Evolutionary conservation across 1,284 basidiomycete genomes (phyloP).

Genomic region (Pseudozyma tsukubaensis): DNA sequence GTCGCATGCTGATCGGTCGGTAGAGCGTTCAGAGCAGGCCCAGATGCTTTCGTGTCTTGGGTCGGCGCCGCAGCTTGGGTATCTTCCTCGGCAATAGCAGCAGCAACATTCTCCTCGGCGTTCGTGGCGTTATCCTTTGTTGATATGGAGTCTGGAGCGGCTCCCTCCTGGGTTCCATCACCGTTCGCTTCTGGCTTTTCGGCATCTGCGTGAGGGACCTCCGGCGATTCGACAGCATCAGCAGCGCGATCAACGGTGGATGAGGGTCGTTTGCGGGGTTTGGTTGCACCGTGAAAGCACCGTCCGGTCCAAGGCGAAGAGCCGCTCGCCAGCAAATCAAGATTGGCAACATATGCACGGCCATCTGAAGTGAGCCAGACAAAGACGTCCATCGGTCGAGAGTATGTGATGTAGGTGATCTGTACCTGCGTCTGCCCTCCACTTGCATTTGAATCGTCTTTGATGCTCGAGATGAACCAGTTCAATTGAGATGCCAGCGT

Average conservation of each 20-base stretch:
- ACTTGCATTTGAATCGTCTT: not conserved
- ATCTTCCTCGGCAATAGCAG: not conserved
- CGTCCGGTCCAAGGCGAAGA: slow-evolving; percentile 46
- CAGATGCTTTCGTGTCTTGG: too few relatives aligned
- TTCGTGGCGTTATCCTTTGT: not conserved
- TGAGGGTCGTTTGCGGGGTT: slow-evolving; percentile 24
- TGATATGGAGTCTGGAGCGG: not conserved
- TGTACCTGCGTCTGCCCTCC: slow-evolving; percentile 12
- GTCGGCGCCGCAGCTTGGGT: too few relatives aligned
- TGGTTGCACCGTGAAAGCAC: slow-evolving; percentile 49
- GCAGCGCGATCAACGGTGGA: slow-evolving; percentile 7
- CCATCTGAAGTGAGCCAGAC: slow-evolving; percentile 64
- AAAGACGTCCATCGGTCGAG: slow-evolving; percentile 60
- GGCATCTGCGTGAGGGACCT: not conserved
- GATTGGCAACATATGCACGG: slow-evolving; percentile 49
- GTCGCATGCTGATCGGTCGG: slow-evolving; percentile 75
- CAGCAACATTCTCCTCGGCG: not conserved
- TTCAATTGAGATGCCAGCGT: slow-evolving; percentile 34
- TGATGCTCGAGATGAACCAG: slow-evolving; percentile 35
- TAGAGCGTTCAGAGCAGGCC: too few relatives aligned
- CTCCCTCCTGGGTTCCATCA: not conserved
- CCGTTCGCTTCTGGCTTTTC: not conserved
- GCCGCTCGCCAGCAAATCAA: slow-evolving; percentile 39
- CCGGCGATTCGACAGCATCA: not conserved
- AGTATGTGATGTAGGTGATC: slow-evolving; percentile 46